Percentiles rank a stretch among this genome's conserved stretches.
These are phyloP conservation scores for Fusarium sterilihyphosum DNA, from an alignment of 2,329 filamentous ascomycete species.

Conservation along the genomic window DNA sequence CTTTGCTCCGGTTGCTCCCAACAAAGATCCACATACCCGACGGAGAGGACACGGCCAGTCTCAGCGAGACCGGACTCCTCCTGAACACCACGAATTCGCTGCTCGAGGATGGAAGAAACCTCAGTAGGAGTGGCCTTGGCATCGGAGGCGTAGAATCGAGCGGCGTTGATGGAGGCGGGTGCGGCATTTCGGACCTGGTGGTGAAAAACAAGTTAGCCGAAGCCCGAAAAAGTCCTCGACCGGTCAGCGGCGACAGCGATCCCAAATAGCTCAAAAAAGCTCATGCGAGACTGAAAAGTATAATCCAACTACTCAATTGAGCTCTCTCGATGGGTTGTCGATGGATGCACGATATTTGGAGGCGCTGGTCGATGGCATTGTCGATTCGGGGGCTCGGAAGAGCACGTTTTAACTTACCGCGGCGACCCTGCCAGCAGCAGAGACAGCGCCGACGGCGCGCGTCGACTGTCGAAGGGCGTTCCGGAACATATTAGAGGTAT, in stretches of 20 bases:
- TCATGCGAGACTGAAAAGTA: conserved; percentile 28
- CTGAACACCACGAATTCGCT: conserved; percentile 98
- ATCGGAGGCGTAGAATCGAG: conserved; percentile 90
- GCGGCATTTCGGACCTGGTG: conserved; percentile 84
- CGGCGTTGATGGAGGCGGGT: conserved; percentile 78
- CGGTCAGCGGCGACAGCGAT: conserved; percentile 40
- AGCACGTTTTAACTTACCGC: conserved; percentile 77
- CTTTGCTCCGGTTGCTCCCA: conserved; percentile 32
- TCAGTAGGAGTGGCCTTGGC: conserved; percentile 96
- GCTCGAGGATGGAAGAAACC: conserved; percentile 99
- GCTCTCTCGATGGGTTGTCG: conserved; percentile 43
- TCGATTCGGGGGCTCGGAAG: conserved; percentile 52
- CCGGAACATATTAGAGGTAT: conserved; percentile 85
- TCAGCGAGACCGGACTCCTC: conserved; percentile 96
- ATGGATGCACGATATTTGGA: conserved; percentile 49
- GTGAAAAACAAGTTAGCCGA: conserved; percentile 66
- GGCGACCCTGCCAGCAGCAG: conserved; percentile 89
- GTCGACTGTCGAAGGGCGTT: conserved; percentile 97
- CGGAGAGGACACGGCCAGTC: conserved; percentile 98
- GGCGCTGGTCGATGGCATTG: conserved; percentile 58
- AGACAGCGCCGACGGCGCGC: conserved; percentile 93
- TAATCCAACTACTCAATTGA: conserved; percentile 50
- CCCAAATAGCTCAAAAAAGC: conserved; percentile 50
- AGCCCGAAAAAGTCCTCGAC: conserved; percentile 55
- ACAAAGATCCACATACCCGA: conserved; percentile 79